phyloP scores from a whole-genome alignment of 495 filamentous ascomycete species.

The Acidiella bohemica region DNA sequence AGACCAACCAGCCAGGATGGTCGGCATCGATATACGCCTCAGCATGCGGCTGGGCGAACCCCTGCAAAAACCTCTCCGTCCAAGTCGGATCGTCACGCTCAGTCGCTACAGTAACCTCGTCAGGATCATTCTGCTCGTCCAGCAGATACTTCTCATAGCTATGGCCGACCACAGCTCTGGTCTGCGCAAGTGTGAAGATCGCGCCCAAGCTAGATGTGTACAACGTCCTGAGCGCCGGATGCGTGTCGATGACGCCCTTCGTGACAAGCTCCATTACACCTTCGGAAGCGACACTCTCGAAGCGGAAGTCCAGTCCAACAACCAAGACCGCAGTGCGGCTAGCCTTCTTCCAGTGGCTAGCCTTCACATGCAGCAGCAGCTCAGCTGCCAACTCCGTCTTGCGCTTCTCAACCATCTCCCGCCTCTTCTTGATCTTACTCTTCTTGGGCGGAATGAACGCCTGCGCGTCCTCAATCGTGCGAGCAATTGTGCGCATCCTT shows the following conservation, averaged over 20 bases:
- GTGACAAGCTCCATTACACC: slow-evolving; percentile 75
- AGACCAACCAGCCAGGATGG: slow-evolving; percentile 94
- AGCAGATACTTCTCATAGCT: slow-evolving; percentile 72
- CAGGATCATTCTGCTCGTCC: slow-evolving; percentile 57
- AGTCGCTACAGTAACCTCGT: slow-evolving; percentile 61
- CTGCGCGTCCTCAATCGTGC: slow-evolving; percentile 29
- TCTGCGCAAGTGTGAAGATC: slow-evolving; percentile 69
- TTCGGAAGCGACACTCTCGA: slow-evolving; percentile 69
- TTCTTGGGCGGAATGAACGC: slow-evolving; percentile 58
- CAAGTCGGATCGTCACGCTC: slow-evolving; percentile 57
- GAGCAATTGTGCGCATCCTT: slow-evolving; percentile 16
- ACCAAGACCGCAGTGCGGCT: slow-evolving; percentile 78
- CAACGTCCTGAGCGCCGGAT: slow-evolving; percentile 69
- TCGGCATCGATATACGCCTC: slow-evolving; percentile 85
- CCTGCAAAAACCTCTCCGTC: slow-evolving; percentile 61
- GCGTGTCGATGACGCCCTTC: slow-evolving; percentile 71
- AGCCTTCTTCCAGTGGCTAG: slow-evolving; percentile 92
- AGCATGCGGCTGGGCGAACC: slow-evolving; percentile 66
- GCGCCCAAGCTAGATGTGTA: slow-evolving; percentile 69
- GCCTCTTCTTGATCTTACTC: slow-evolving; percentile 56
- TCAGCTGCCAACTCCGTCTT: slow-evolving; percentile 70
- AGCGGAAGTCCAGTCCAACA: slow-evolving; percentile 73
- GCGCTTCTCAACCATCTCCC: slow-evolving; percentile 61
- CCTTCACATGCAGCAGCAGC: slow-evolving; percentile 59
- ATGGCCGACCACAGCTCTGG: slow-evolving; percentile 73